Base-by-base conservation (phyloP, 2,329 filamentous ascomycete genomes). In the Diaporthe eres region DNA sequence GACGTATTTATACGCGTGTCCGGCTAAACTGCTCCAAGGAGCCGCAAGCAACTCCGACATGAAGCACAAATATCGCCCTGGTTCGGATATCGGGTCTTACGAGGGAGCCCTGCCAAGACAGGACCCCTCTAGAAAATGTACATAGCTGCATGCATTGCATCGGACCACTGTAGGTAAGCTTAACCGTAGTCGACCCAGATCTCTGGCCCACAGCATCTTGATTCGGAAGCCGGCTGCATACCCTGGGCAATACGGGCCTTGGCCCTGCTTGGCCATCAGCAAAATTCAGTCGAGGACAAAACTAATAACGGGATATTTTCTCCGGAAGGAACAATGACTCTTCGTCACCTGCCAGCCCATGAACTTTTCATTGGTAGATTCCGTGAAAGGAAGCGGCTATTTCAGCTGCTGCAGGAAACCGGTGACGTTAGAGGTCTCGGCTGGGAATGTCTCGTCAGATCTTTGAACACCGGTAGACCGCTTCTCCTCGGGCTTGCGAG, bases 41-140 rank as follows among this genome's bases (percentile, higher is more conserved):
- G 31, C 22, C 31, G 13, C 63, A 68, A 55, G 47, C 31, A 28
- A 68, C 22, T 42, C 65, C 65, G 65, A 68, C 25, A 13, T 22
- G 12, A 28, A 53, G 47, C 49, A 28, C 6, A 39, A 19, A 25
- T 4, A 19, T 53, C 65, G 22, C 47, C 47, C 31, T 15, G 12
- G n/a, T 19, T 53, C 65, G 65, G 47, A 68, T 39, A 25, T 53
- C 65, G 47, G 65, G 47, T 39, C 47, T 39, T 3, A 68, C 65
- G n/a, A 68, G 65, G 13, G 47, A 39, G 65, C n/a, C 65, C 13
- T 28, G 65, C 65, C 65, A 53, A 68, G 65, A 68, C 3, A 39
- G 4, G 3, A 53, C n/a, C 22, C 47, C 47, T 39, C 65, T 15
- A 53, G 19, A 39, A 34, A 17, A 31, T 51, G 44, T 53, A 53